Conservation (phyloP, 106 monocot species). For the Chionographis japonica region DNA sequence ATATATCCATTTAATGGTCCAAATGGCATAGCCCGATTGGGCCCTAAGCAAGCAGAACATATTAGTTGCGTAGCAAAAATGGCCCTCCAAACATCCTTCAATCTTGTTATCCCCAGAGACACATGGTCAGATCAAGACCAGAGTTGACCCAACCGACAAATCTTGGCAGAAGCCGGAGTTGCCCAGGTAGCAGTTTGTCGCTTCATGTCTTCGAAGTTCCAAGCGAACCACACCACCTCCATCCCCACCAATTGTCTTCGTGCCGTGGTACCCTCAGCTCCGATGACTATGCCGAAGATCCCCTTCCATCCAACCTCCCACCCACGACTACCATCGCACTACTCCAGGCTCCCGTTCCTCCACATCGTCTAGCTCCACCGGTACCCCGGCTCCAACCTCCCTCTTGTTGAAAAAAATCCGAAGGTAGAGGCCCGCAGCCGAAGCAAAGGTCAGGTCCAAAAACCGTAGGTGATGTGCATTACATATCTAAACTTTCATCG, state of each 20-base stretch:
- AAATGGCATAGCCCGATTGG: too few relatives aligned
- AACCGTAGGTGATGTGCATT: too few relatives aligned
- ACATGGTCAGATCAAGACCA: too few relatives aligned
- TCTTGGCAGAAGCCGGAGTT: conserved; percentile 38
- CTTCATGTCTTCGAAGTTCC: conserved; percentile 30
- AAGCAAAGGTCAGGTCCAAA: too few relatives aligned
- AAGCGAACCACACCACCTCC: conserved; percentile 20
- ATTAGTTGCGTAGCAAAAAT: too few relatives aligned
- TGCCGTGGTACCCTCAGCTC: conserved; percentile 26
- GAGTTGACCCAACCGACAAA: conserved; percentile 36
- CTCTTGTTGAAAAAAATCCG: too few relatives aligned
- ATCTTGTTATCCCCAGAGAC: too few relatives aligned
- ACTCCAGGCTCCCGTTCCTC: conserved; percentile 46
- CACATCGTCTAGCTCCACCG: conserved; percentile 79
- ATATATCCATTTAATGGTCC: too few relatives aligned
- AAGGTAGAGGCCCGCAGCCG: too few relatives aligned
- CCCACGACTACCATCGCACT: conserved; percentile 47
- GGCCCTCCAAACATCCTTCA: too few relatives aligned
- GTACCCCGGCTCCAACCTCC: conserved; percentile 4
- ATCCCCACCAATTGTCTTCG: conserved; percentile 27
- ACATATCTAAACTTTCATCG: too few relatives aligned
- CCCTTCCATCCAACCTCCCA: conserved; percentile 70
- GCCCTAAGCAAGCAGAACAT: too few relatives aligned
- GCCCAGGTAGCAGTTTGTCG: conserved; percentile 40
- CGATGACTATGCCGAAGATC: conserved; percentile 50